Evolutionary conservation across 495 filamentous ascomycete genomes (phyloP).

Genomic region (Patellaria atrata): DNA sequence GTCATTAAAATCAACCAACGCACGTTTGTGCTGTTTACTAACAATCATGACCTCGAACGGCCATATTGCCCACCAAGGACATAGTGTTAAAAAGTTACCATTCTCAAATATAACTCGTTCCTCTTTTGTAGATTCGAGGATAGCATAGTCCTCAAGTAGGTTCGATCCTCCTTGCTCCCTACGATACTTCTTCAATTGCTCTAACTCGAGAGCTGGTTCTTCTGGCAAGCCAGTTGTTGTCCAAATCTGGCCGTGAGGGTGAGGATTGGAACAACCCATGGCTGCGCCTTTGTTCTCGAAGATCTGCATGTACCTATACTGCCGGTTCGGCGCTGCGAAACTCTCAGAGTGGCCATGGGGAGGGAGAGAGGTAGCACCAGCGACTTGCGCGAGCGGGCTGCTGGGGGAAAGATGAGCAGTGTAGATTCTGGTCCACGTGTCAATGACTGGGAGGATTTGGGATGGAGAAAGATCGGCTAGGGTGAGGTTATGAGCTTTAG

Average conservation of each 20-base stretch:
- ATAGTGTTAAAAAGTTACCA: conserved; percentile 63
- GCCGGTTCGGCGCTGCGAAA: conserved; percentile 45
- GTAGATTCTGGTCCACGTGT: conserved; percentile 84
- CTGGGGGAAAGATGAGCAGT: conserved; percentile 57
- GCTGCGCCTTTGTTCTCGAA: conserved; percentile 97
- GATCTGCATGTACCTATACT: conserved; percentile 96
- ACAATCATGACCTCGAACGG: conserved; percentile 93
- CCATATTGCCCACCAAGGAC: conserved; percentile 96
- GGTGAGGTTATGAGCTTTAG: conserved; percentile 75
- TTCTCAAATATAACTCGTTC: conserved; percentile 86
- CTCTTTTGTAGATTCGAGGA: conserved; percentile 62
- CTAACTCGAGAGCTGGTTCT: conserved; percentile 66
- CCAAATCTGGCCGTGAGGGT: conserved; percentile 96
- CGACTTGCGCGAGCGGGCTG: conserved; percentile 45
- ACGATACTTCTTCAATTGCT: conserved; percentile 62
- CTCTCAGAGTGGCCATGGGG: conserved; percentile 34
- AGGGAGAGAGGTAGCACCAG: conserved; percentile 33
- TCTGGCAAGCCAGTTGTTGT: conserved; percentile 80
- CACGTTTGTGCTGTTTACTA: conserved; percentile 61
- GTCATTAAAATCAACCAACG: conserved; percentile 62
- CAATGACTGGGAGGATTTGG: conserved; percentile 60
- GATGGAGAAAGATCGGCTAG: conserved; percentile 65
- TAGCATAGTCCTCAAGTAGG: conserved; percentile 74
- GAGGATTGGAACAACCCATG: conserved; percentile 98
- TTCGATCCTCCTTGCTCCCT: conserved; percentile 53